phyloP scores from a whole-genome alignment of 2,329 filamentous ascomycete genomes.

The Alternaria sp. region DNA sequence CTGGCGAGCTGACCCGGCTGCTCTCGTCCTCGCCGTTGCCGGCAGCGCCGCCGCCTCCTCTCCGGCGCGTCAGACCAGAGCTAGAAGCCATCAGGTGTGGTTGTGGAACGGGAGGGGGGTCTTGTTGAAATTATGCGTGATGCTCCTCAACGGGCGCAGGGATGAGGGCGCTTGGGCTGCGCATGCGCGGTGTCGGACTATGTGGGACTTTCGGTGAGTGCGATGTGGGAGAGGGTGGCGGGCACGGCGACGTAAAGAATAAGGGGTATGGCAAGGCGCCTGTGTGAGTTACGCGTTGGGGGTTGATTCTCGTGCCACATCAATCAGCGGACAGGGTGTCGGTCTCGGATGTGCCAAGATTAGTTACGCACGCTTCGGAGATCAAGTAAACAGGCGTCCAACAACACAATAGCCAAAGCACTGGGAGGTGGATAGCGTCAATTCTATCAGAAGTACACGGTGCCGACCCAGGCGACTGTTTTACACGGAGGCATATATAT shows the following conservation, averaged over 20 bases:
- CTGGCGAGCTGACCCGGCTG: constrained; percentile 70
- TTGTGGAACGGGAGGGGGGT: constrained; percentile 37
- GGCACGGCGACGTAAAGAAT: constrained; percentile 21
- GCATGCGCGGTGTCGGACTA: constrained; percentile 35
- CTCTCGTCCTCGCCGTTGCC: constrained; percentile 67
- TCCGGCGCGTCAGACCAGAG: constrained; percentile 74
- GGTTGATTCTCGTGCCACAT: constrained; percentile 34
- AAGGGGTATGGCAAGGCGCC: constrained; percentile 24
- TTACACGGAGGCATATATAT: constrained; percentile 49
- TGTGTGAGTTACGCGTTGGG: constrained; percentile 21
- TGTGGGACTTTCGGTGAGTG: constrained; percentile 19
- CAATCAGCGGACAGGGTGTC: constrained; percentile 24
- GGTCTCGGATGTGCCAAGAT: constrained; percentile 24
- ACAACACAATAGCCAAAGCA: constrained; percentile 11
- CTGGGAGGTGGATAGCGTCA: constrained; percentile 39
- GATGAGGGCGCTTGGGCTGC: constrained; percentile 42
- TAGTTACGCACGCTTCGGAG: constrained; percentile 20
- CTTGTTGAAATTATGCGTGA: constrained; percentile 41
- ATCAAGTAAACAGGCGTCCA: constrained; percentile 1
- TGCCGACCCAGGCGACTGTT: constrained; percentile 45
- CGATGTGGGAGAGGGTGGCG: constrained; percentile 13
- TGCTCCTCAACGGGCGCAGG: constrained; percentile 43
- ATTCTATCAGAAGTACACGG: constrained; percentile 47
- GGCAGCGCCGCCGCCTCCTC: constrained; percentile 65
- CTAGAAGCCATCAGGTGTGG: constrained; percentile 65